A percentile compares a stretch with the other conserved stretches of the same genome.
phyloP scores from a whole-genome alignment of 2,329 filamentous ascomycete genomes.

The Aspergillus oerlinghausenensis region DNA sequence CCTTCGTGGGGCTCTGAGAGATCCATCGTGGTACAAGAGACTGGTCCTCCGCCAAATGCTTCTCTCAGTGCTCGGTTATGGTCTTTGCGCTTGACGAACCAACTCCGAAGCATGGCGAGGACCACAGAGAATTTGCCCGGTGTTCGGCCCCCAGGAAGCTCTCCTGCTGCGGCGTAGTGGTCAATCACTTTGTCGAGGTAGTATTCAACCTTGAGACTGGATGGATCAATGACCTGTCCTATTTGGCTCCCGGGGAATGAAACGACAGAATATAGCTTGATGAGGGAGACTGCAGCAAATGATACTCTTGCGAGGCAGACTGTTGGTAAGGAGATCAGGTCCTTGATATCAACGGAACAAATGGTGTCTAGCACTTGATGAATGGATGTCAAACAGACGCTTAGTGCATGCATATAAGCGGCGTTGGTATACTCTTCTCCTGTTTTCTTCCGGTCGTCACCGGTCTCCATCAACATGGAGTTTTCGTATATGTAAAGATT shows the following conservation, averaged over 20 bases:
- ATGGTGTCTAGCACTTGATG: constrained; percentile 65
- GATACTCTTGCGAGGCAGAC: constrained; percentile 68
- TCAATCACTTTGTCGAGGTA: constrained; percentile 68
- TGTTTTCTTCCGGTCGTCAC: constrained; percentile 34
- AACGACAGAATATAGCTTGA: constrained; percentile 69
- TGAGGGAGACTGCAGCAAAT: constrained; percentile 66
- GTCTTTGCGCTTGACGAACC: constrained; percentile 55
- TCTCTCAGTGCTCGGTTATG: constrained; percentile 24
- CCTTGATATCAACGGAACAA: constrained; percentile 54
- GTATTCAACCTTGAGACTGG: constrained; percentile 60
- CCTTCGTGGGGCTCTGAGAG: background rate
- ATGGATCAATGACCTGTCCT: constrained; percentile 63
- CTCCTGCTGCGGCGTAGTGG: constrained; percentile 61
- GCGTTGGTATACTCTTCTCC: constrained; percentile 40
- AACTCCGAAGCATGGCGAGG: constrained; percentile 63
- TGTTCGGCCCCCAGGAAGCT: constrained; percentile 60
- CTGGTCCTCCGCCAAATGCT: constrained; percentile 11
- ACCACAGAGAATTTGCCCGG: constrained; percentile 68
- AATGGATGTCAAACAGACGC: constrained; percentile 62
- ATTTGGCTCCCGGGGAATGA: constrained; percentile 61
- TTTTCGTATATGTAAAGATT: constrained; percentile 74
- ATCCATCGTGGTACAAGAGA: background rate
- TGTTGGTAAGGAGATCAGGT: constrained; percentile 62
- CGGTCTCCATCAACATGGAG: constrained; percentile 60
- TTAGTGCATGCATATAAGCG: constrained; percentile 63